Base-by-base conservation (phyloP, 352 stramenopile species). In the Blastocystis sp. region DNA sequence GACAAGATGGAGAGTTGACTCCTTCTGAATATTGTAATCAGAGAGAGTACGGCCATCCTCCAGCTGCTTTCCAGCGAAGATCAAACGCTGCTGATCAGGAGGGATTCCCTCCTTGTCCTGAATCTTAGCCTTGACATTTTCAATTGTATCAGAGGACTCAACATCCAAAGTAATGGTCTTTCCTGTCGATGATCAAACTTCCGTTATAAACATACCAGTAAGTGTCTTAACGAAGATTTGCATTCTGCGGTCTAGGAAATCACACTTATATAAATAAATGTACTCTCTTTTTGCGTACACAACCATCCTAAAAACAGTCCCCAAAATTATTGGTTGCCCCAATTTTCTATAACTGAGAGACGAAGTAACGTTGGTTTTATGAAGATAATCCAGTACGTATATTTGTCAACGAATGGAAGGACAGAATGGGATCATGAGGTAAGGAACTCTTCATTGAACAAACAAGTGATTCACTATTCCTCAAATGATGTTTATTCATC, bases 241-340 rank as follows among this genome's bases (percentile, higher is more conserved):
- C 70, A 81, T 81, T 91, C 89, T 30, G 89, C 96, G 57, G 97
- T 99, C 97, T 93, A 99, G 97, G 91, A 99, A 99, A 95, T 99
- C 99, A 90, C 95, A 93, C 95, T 99, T 99, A 90, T 99, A 96
- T 93, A 98, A 98, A 92, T 99, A 96, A 94, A 99, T 99, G 89
- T 95, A 48, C 40, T 48, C 40, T 48, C 2, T 48, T 48, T 48
- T 9, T 48, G 40, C 9, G 27, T 70, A 24, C 9, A 33, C 60
- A 40, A 48, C 42, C 6, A 35, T 33, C 60, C 24, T 35, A 64
- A 64, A 64, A 64, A 35, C 11, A 11, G 30, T 6, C 57, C 6
- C 57, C n/a, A 35, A 64, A 13, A 27, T 64, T 27, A 64, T 64
- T 64, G 57, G 57, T 35, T 9, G 57, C 57, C n/a, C 57, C 57